Percentiles rank a stretch among this genome's conserved stretches.
Conservation (phyloP, 305 asterid species). For the Fraxinus dipetala region DNA sequence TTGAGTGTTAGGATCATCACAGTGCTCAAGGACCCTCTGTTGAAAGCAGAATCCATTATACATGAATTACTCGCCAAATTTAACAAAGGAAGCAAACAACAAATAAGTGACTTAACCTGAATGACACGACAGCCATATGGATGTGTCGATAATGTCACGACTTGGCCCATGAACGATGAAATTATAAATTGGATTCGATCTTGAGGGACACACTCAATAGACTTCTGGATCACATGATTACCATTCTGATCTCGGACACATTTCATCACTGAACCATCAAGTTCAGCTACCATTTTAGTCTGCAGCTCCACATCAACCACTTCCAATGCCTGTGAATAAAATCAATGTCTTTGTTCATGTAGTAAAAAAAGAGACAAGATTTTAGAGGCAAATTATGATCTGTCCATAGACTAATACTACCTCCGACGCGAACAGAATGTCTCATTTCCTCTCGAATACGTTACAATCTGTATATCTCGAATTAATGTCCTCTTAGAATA, state of each 20-base stretch:
- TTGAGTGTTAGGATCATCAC: slow-evolving; percentile 59
- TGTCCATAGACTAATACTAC: neutral
- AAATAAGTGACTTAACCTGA: slow-evolving; percentile 49
- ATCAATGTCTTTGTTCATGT: neutral
- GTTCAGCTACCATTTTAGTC: slow-evolving; percentile 67
- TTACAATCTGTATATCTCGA: neutral
- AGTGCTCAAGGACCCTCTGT: slow-evolving; percentile 84
- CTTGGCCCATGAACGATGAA: slow-evolving; percentile 68
- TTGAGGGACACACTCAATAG: slow-evolving; percentile 79
- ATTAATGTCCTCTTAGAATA: neutral
- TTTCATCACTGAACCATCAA: slow-evolving; percentile 75
- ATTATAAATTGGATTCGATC: slow-evolving; percentile 58
- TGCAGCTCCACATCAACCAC: slow-evolving; percentile 68
- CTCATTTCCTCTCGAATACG: neutral
- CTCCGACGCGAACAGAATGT: neutral
- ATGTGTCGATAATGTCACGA: slow-evolving; percentile 70
- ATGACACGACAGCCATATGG: slow-evolving; percentile 92
- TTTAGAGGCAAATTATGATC: neutral
- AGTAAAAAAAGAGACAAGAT: neutral
- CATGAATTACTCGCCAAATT: neutral
- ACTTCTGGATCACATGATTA: slow-evolving; percentile 89
- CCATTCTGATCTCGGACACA: slow-evolving; percentile 88
- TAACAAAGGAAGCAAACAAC: slow-evolving; percentile 9
- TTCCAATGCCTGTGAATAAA: slow-evolving; percentile 69
- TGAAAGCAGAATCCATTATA: slow-evolving; percentile 8